Base-by-base conservation (phyloP, 768 basidiomycete genomes). In the Mycena crocata region DNA sequence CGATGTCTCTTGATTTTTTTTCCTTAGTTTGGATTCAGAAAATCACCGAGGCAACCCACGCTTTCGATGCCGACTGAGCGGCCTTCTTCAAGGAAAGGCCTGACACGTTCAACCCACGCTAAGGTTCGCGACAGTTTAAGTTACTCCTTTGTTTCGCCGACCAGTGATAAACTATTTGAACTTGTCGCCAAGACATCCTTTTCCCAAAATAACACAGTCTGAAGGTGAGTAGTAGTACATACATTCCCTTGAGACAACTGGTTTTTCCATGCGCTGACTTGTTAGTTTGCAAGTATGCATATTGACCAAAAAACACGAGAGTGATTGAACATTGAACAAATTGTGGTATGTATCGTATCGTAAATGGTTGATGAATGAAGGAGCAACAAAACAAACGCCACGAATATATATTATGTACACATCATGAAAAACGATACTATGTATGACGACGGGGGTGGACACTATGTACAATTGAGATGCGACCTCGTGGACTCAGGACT, bases 71-170 rank as follows among this genome's bases (percentile, higher is more conserved):
- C 35, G 35, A 12, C 13, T n/a, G 10, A 10, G 21, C 19, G 6
- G 13, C 10, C 6, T 14, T 12, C 10, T 31, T 2, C 8, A 28
- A 28, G 28, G 26, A 48, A 28, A 7, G 26, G 30, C 23, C 10
- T 9, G 50, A 51, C 7, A 52, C 45, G 12, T 34, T 23, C 48
- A 7, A 23, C 59, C 59, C 59, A 61, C 51, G 48, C 48, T 45
- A 44, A 60, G 35, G 32, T n/a, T 39, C 48, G 34, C 34, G 3
- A 15, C 23, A 40, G 28, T 45, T 54, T 26, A 50, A 54, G 45
- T 66, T 60, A 42, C 24, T 48, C 64, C 64, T 23, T 31, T 32
- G 23, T 66, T 66, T 66, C 64, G 34, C 64, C 64, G 64, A 52
- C 42, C 23, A 26, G 32, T 51, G 40, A 57, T 40, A 54, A 45